Base-by-base conservation (phyloP, 1,284 basidiomycete genomes). In the Filobasidium uniguttulatum region DNA sequence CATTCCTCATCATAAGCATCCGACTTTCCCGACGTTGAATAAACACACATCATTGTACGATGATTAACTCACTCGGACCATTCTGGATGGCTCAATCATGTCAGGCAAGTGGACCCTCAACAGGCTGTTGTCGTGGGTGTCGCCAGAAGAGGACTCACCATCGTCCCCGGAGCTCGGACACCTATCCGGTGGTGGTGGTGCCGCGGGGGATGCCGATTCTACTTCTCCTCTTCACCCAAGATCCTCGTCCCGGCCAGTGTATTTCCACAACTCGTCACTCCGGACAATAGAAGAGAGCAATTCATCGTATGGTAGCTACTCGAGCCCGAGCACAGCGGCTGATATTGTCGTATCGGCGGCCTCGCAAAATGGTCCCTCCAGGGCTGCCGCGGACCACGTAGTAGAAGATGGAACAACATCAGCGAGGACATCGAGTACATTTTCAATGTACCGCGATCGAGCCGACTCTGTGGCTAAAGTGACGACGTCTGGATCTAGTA, bases 251-350 rank as follows among this genome's bases (percentile, higher is more conserved):
- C 38, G 50, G 19, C 50, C 50, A 15, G 43, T 40, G n/a, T 52
- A 44, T 37, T 36, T 52, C 4, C 46, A 47, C 17, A 47, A 37
- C 14, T 48, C 46, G 5, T 44, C 51, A 14, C 31, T 53, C 15
- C 46, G 51, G 9, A 53, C 51, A 14, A 53, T 53, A 40, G 51
- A 53, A 20, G 51, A 53, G 47, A 47, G 46, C 7, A 47, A 53
- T 26, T 53, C 51, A 10, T 47, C 51, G 6, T 46, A 53, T 43
- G 51, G 51, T 7, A 45, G 41, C 17, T 48, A 37, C 20, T 22
- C 45, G 12, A 45, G 44, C 23, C 28, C 29, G 9, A 46, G 19
- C 20, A 34, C 10, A 8, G 20, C 29, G 29, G 30, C 28, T 23
- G 20, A 19, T 22, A 19, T 30, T 5, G 26, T 14, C 10, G 40